These are phyloP conservation scores for Tanacetum coccineum DNA, from an alignment of 129 eudicot species.

Conservation along the genomic window DNA sequence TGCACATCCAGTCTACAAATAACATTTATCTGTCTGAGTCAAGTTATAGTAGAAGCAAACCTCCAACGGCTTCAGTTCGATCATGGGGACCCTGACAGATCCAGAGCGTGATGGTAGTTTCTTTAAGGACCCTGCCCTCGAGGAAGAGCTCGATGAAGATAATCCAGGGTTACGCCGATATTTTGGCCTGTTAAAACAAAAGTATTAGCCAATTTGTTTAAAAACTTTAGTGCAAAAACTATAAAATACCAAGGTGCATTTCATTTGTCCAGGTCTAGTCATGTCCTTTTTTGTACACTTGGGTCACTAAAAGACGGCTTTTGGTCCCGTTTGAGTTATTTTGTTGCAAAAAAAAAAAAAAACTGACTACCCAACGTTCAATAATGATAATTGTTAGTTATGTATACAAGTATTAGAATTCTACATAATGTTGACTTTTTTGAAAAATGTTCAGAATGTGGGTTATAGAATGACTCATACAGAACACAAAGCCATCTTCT, in stretches of 20 bases:
- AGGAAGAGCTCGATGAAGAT: constrained; percentile 39
- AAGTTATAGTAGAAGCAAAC: constrained; percentile 33
- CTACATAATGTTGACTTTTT: too few species aligned
- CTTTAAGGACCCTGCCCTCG: constrained; percentile 49
- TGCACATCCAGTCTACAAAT: neutral
- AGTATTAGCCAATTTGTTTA: constrained; percentile 11
- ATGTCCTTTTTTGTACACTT: too few species aligned
- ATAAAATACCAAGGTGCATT: too few species aligned
- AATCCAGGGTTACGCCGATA: constrained; percentile 49
- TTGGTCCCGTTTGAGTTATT: too few species aligned
- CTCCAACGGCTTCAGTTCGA: constrained; percentile 86
- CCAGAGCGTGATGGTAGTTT: constrained; percentile 44
- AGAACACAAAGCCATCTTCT: too few species aligned
- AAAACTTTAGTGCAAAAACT: neutral
- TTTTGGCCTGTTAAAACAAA: constrained; percentile 44
- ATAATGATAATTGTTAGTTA: too few species aligned
- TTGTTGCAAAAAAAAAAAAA: neutral
- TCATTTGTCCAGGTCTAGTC: too few species aligned
- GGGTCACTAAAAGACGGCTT: too few species aligned
- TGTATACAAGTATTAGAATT: too few species aligned
- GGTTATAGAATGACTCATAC: too few species aligned
- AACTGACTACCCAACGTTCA: neutral
- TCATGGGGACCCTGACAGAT: constrained; percentile 55
- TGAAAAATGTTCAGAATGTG: too few species aligned
- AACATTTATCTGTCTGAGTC: neutral